Evolutionary conservation across 768 basidiomycete genomes (phyloP), one percentile per base, ranked within the genome.

Genomic region (Mycena floridula): DNA sequence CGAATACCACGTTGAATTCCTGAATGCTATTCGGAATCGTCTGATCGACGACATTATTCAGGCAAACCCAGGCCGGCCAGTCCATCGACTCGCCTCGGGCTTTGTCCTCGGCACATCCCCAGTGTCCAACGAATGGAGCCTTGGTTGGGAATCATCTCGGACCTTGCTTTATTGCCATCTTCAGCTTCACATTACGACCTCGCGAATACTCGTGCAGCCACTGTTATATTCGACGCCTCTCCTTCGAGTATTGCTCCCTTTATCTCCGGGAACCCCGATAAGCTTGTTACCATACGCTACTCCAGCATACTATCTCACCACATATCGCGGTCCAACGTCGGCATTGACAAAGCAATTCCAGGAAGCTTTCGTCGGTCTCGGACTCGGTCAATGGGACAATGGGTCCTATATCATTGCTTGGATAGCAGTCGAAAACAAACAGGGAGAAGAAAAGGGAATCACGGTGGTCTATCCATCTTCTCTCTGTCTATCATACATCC

Each of bases 401-500:
- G 46, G 47, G 13, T 49, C 54, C 15, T 87, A 79, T 57, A 60
- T 87, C 37, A 79, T 89, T 42, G 84, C 76, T 3, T 89, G 82
- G 81, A 70, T 89, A 27, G 74, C 72, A 25, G 82, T 89, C 16
- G 77, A 87, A 59, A 86, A 86, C 54, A 81, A 75, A 49, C 85
- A 84, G 50, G 85, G 84, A 25, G 87, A 89, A 58, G 85, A 87
- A 51, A 89, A 88, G 53, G 87, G 87, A 1, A 64, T 86, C 24
- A 67, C 74, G n/a, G 66, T 85, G 40, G 78, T 89, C 49, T 90
- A 87, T 68, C 88, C 89, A 2, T 61, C 73, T 2, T 61, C 67
- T 1, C 73, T 90, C 4, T 85, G 81, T 50, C 54, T 74, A 20
- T 61, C 69, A 59, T 59, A 59, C 68, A n/a, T n/a, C n/a, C n/a